Base-by-base conservation (phyloP, 441 rosid species). In the Pelargonium fulgidum region DNA sequence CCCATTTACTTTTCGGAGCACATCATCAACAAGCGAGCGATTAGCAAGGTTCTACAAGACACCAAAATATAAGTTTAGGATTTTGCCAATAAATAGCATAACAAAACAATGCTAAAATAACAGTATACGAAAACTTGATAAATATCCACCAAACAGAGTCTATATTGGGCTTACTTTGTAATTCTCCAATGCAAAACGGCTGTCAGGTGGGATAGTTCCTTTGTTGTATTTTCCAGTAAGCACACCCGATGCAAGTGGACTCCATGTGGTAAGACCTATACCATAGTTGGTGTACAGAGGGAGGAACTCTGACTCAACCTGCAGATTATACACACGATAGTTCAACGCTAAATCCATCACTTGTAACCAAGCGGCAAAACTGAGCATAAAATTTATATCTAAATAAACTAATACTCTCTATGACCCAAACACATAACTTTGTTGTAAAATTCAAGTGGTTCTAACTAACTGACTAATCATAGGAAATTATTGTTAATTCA, bases 191-290 rank as follows among this genome's bases (percentile, higher is more conserved):
- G 96, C 93, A 75, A 93, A 93, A 56, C 97, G 87, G 58, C 99
- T 93, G 73, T 93, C 97, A 9, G 93, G 66, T 14, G 99, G 99
- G 73, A 93, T 79, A 20, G 64, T 68, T 74, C 99, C 97, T 80
- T 86, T 89, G 85, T 75, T 84, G 82, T 93, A 91, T 68, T 93
- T 93, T 69, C 99, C 99, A 70, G 96, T 88, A 77, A 93, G 97
- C 71, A 93, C 99, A 59, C 99, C 97, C 2, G 97, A 91, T 45
- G 97, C 91, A 54, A 93, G 96, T 54, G 99, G 99, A 70, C 99
- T 93, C 99, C 99, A 93, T 3, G 97, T 93, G 16, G 99, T 88
- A 42, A 93, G 93, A 74, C 99, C 97, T 41, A 93, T 66, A 75
- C 97, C 97, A 82, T 91, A 84, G 73, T 88, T 93, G 72, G 70